phyloP scores from a whole-genome alignment of 495 filamentous ascomycete species.

The Penicillium dipodomyicola region DNA sequence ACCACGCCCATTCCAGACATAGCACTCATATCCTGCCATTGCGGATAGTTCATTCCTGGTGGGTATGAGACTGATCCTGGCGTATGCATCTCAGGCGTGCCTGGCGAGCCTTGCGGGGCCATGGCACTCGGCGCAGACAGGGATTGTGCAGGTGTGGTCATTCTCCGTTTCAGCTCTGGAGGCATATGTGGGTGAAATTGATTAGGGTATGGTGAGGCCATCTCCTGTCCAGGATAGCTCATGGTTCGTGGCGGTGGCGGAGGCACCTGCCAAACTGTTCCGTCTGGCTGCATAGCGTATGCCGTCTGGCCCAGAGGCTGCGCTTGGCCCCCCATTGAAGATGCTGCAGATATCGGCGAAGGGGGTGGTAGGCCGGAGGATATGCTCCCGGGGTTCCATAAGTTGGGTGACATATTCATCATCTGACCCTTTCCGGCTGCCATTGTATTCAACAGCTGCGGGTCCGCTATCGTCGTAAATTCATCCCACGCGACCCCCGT shows the following conservation, averaged over 20 bases:
- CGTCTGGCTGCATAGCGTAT: constrained; percentile 41
- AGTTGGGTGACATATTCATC: constrained; percentile 36
- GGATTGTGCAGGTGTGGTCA: constrained; percentile 43
- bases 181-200: constrained; percentile 37
- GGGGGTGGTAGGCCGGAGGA: constrained; percentile 28
- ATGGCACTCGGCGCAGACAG: constrained; percentile 22
- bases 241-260: constrained; percentile 37
- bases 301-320: constrained; percentile 33
- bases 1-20: constrained; percentile 38
- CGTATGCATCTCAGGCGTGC: constrained; percentile 31
- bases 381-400: constrained; percentile 32
- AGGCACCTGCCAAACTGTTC: constrained; percentile 41
- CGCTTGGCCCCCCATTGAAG: constrained; percentile 35
- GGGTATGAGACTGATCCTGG: constrained; percentile 38
- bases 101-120: constrained; percentile 29
- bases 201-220: constrained; percentile 30
- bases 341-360: constrained; percentile 34
- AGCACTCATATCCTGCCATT: constrained; percentile 40
- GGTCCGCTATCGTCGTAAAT: constrained; percentile 44
- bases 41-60: constrained; percentile 34
- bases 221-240: constrained; percentile 41
- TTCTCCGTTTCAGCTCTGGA: constrained; percentile 42
- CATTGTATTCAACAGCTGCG: constrained; percentile 39
- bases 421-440: constrained; percentile 36
- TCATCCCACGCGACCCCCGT: constrained; percentile 41